These are phyloP conservation scores for Grosmannia clavigera DNA, from an alignment of 2,329 filamentous ascomycete species.

Conservation along the genomic window DNA sequence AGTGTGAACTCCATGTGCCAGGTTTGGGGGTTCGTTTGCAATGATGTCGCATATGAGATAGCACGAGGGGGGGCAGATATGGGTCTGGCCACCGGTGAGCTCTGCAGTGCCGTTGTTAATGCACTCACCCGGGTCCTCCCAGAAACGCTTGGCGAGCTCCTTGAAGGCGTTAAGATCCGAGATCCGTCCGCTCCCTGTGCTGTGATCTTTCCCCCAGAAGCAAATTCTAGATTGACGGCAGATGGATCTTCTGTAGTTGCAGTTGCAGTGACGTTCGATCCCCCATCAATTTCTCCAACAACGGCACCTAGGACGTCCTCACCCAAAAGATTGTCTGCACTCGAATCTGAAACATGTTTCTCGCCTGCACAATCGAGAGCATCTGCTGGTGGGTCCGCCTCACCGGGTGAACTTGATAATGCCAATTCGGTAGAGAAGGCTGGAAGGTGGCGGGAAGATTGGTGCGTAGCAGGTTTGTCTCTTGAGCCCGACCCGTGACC, in stretches of 20 bases:
- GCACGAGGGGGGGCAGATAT: constrained; percentile 48
- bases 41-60: constrained; percentile 73
- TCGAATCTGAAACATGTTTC: constrained; percentile 58
- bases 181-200: constrained; percentile 89
- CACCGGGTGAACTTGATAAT: constrained; percentile 37
- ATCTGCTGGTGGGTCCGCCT: constrained; percentile 51
- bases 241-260: constrained; percentile 69
- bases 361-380: constrained; percentile 89
- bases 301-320: constrained; percentile 65
- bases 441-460: constrained; percentile 50
- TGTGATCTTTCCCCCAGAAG: constrained; percentile 73
- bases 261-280: constrained; percentile 59
- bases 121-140: constrained; percentile 18
- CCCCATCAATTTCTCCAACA: constrained; percentile 81
- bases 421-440: constrained; percentile 37
- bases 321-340: constrained; percentile 57
- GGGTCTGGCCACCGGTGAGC: constrained; percentile 31
- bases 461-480: constrained; percentile 47
- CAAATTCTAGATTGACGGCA: constrained; percentile 85
- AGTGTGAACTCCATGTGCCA: constrained; percentile 97
- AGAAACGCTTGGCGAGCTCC: constrained; percentile 31
- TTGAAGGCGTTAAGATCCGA: constrained; percentile 68
- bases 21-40: constrained; percentile 71
- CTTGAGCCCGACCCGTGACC: constrained; percentile 21
- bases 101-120: constrained; percentile 27